Percentiles rank a stretch among this genome's conserved stretches.
phyloP scores from a whole-genome alignment of 2,329 filamentous ascomycete species.

The Scedosporium dehoogii region DNA sequence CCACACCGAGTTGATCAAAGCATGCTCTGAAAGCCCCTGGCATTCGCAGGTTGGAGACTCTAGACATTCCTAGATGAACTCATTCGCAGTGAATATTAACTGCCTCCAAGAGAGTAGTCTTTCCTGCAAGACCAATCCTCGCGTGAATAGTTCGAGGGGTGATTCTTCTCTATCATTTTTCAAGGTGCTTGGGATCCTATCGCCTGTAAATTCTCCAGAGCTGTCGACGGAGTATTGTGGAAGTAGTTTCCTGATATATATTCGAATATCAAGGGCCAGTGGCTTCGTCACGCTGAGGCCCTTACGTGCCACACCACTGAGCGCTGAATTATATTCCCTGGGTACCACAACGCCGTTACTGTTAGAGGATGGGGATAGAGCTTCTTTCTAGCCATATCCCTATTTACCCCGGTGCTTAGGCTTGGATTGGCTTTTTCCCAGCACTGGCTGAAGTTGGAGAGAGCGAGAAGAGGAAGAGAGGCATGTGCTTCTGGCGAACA shows the following conservation, averaged over 20 bases:
- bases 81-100: slow-evolving; percentile 3
- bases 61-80: slow-evolving; percentile 13
- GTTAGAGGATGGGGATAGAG: too few relatives aligned
- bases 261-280: neutral
- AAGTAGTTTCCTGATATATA: neutral
- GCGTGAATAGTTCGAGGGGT: slow-evolving; percentile 1
- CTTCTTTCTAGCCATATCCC: too few relatives aligned
- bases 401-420: too few relatives aligned
- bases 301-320: too few relatives aligned
- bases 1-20: neutral
- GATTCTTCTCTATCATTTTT: neutral
- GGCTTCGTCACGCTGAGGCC: neutral
- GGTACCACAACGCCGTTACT: too few relatives aligned
- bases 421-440: too few relatives aligned
- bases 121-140: slow-evolving; percentile 11
- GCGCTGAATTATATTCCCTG: too few relatives aligned
- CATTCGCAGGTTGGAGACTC: neutral
- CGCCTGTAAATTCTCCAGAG: neutral
- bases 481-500: too few relatives aligned
- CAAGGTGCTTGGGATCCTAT: neutral
- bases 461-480: too few relatives aligned
- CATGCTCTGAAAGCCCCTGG: neutral
- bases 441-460: too few relatives aligned
- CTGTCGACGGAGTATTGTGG: neutral
- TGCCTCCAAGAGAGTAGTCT: slow-evolving; percentile 4